phyloP scores from a whole-genome alignment of 2,329 filamentous ascomycete genomes.

The Sarocladium kiliense region DNA sequence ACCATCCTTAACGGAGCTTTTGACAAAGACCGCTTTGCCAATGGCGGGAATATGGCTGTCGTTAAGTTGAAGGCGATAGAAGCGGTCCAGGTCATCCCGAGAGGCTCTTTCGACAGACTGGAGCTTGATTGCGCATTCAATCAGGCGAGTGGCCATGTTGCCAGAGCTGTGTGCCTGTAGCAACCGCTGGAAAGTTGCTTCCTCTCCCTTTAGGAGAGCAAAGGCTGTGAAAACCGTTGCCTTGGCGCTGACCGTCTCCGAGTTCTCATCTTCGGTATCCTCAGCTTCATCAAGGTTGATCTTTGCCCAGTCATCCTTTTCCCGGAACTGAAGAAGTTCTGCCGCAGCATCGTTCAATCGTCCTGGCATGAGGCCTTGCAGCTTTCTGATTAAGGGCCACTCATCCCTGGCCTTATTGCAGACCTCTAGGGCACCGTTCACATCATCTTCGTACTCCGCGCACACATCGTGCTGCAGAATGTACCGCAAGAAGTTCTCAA shows the following conservation, averaged over 20 bases:
- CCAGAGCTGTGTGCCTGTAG: neutral
- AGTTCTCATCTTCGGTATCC: neutral
- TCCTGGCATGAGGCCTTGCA: slow-evolving; percentile 59
- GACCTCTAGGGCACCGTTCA: slow-evolving; percentile 59
- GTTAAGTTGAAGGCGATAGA: slow-evolving; percentile 31
- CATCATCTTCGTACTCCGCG: slow-evolving; percentile 66
- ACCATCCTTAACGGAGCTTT: slow-evolving; percentile 41
- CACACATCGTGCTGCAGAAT: slow-evolving; percentile 80
- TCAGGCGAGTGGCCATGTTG: neutral
- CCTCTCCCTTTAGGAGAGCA: slow-evolving; percentile 24
- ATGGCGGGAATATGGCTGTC: slow-evolving; percentile 31
- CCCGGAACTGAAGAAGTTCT: slow-evolving; percentile 52
- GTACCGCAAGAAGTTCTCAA: slow-evolving; percentile 87
- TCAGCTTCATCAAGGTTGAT: neutral
- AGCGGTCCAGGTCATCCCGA: slow-evolving; percentile 36
- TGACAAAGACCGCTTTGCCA: slow-evolving; percentile 39
- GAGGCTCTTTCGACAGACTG: slow-evolving; percentile 37
- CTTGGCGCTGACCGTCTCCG: slow-evolving; percentile 21
- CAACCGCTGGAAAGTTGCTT: slow-evolving; percentile 3
- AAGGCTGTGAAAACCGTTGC: slow-evolving; percentile 39
- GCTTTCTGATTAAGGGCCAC: slow-evolving; percentile 51
- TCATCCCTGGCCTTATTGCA: slow-evolving; percentile 65
- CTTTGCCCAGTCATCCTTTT: slow-evolving; percentile 23
- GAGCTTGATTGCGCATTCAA: slow-evolving; percentile 58
- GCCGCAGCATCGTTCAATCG: slow-evolving; percentile 75